Evolutionary conservation across 2,329 filamentous ascomycete genomes (phyloP), one percentile per base, ranked within the genome.

Genomic region (Apiospora marii): DNA sequence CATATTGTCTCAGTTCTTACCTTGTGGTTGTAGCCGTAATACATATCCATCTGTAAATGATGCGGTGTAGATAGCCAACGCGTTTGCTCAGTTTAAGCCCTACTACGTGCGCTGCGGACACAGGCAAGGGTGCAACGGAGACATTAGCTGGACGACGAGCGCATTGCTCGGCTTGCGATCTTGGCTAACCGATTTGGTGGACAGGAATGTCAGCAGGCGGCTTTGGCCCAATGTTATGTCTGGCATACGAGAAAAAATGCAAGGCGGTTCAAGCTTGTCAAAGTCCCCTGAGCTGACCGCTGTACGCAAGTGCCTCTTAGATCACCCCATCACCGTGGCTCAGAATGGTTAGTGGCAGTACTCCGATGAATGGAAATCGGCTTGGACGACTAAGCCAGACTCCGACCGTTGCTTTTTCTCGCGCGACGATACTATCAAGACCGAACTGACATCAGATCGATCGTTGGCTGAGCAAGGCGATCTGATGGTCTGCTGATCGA

Each of bases 401-500:
- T 7, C 4, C 10, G 8, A 12, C 22, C 4, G 6, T 24, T 37
- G 58, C 34, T 64, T 41, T 13, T 14, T 64, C 1, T 22, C 24
- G 53, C 34, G 19, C 22, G 34, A 64, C 34, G 34, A 22, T 41
- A 14, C 34, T n/a, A n/a, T 37, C 30, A 16, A 41, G n/a, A 22
- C 58, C 34, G 58, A 24, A 64, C 58, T 64, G 58, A 64, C 34
- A 19, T 64, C 7, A 64, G 34, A 41, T 37, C 22, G n/a, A 41
- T 24, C 7, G 19, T 41, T 41, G 58, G 58, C 34, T 41, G 58
- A 14, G 34, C 58, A 41, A 41, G 30, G 3, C 58, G 6, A 64
- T n/a, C 58, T n/a, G 30, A 34, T 41, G 58, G 58, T 37, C 58
- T 64, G 58, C 58, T 37, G 58, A 64, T 64, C 10, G 22, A 41